These are phyloP conservation scores for Rasamsonia emersonii DNA, from an alignment of 2,329 filamentous ascomycete genomes.

Conservation along the genomic window DNA sequence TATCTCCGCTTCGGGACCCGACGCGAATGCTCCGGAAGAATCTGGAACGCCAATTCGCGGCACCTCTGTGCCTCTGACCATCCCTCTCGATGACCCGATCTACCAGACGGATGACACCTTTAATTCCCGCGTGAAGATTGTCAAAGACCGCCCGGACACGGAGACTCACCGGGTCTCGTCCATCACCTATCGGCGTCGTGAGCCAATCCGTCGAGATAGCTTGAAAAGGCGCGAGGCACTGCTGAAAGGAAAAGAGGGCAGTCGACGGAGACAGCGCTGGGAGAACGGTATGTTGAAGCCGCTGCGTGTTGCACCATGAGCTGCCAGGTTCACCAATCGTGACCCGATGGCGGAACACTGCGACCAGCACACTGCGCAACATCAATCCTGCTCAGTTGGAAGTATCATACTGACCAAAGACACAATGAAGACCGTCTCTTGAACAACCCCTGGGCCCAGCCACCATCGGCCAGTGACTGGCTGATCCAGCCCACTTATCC, in stretches of 20 bases:
- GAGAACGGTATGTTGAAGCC: constrained; percentile 67
- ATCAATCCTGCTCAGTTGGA: neutral
- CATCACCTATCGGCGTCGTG: constrained; percentile 43
- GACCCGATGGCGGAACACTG: no score
- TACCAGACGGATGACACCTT: constrained; percentile 21
- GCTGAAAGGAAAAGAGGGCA: constrained; percentile 85
- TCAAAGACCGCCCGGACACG: constrained; percentile 6
- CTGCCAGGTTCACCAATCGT: no score
- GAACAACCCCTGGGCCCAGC: constrained; percentile 75
- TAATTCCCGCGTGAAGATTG: constrained; percentile 20
- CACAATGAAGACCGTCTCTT: constrained; percentile 63
- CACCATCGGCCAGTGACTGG: constrained; percentile 76
- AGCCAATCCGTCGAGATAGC: constrained; percentile 52
- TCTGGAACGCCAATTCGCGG: constrained; percentile 41
- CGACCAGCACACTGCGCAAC: no score
- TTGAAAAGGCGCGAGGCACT: constrained; percentile 62
- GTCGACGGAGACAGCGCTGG: constrained; percentile 76
- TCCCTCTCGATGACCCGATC: constrained; percentile 60
- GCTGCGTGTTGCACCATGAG: no score
- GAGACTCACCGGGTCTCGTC: constrained; percentile 20
- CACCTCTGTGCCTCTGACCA: constrained; percentile 57
- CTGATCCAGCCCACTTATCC: constrained; percentile 72
- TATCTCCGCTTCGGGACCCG: constrained; percentile 15
- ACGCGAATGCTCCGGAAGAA: constrained; percentile 37
- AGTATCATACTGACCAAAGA: constrained; percentile 15